These are phyloP conservation scores for Corylus heterophylla DNA, from an alignment of 306 rosid genomes.

Conservation along the genomic window DNA sequence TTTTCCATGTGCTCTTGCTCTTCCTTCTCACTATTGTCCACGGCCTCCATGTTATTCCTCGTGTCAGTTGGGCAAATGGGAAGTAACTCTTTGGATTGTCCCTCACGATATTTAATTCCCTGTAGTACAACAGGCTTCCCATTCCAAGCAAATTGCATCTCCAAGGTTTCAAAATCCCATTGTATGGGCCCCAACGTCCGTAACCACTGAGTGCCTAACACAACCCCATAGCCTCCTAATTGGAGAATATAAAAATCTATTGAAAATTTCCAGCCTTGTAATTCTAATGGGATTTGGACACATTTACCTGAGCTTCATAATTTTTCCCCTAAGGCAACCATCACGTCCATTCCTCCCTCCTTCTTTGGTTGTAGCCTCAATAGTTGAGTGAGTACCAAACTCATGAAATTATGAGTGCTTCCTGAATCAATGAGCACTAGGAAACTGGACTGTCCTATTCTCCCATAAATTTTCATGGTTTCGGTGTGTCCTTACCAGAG, in stretches of 20 bases:
- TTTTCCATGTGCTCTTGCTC: too few relatives aligned
- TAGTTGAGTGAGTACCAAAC: not conserved
- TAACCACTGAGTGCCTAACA: not conserved
- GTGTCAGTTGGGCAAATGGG: too few relatives aligned
- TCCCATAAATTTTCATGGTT: too few relatives aligned
- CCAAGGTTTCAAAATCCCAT: not conserved
- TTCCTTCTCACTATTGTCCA: too few relatives aligned
- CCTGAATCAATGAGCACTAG: not conserved
- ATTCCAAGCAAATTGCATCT: too few relatives aligned
- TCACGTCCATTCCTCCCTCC: not conserved
- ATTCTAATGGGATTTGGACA: fast-evolving
- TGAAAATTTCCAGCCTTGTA: not conserved
- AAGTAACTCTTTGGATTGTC: too few relatives aligned
- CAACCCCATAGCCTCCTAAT: not conserved
- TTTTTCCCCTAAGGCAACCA: not conserved
- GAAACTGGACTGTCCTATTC: too few relatives aligned
- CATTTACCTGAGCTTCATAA: not conserved
- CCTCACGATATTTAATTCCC: too few relatives aligned
- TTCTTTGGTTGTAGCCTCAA: too few relatives aligned
- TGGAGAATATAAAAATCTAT: too few relatives aligned
- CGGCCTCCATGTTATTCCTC: too few relatives aligned
- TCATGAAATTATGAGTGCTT: not conserved
- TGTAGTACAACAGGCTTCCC: not conserved
- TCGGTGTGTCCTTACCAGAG: too few relatives aligned
- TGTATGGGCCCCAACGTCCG: not conserved